phyloP scores from a whole-genome alignment of 139 green algal species.

The Trebouxia sp. region DNA sequence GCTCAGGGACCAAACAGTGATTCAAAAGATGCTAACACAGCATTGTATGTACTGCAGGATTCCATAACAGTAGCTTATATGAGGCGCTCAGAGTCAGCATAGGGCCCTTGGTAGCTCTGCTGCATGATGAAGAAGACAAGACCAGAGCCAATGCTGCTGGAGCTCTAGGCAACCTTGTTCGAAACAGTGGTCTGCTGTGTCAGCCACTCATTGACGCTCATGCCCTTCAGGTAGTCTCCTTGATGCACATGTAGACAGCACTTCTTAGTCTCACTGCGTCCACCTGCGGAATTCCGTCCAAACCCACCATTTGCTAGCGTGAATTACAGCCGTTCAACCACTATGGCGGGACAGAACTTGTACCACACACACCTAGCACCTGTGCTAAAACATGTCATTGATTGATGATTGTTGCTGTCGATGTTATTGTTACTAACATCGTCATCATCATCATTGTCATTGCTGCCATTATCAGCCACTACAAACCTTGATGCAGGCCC shows the following conservation, averaged over 20 bases:
- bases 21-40: not conserved
- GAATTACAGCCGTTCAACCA: no score
- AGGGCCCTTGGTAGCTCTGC: constrained; percentile 71
- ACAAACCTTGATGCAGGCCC: not conserved
- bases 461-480: not conserved
- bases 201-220: constrained; percentile 70
- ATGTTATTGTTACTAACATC: not conserved
- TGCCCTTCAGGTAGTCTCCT: constrained; percentile 49
- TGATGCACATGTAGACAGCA: not conserved
- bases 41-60: constrained; percentile 54
- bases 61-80: constrained; percentile 90
- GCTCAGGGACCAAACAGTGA: no score
- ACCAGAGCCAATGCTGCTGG: constrained; percentile 93
- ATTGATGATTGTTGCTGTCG: not conserved
- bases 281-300: not conserved
- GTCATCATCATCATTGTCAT: not conserved
- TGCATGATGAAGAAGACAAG: constrained; percentile 79
- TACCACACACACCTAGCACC: no score
- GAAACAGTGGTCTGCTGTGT: constrained; percentile 81
- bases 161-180: constrained; percentile 93
- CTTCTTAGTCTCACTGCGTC: not conserved
- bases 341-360: no score
- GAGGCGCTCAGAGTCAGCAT: constrained; percentile 70
- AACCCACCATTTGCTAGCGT: not conserved
- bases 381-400: no score